A percentile compares a stretch with the other conserved stretches of the same genome.
Conservation (phyloP, 2,329 filamentous ascomycete genomes). For the Achaetomium macrosporum region DNA sequence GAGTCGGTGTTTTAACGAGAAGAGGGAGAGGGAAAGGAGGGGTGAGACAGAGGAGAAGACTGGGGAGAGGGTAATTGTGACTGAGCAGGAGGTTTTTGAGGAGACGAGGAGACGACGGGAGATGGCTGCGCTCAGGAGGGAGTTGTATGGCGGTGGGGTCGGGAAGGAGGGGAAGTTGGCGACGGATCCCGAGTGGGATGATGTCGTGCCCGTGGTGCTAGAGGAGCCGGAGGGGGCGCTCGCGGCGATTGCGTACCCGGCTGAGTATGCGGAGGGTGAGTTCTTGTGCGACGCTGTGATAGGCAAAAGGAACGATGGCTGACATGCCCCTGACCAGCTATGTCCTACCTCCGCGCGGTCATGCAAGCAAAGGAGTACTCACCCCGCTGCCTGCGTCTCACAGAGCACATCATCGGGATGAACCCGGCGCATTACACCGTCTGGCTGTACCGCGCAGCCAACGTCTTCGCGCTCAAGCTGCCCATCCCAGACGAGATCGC, state of each 20-base stretch:
- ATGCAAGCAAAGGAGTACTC: slow-evolving; percentile 87
- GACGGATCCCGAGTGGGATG: slow-evolving; percentile 72
- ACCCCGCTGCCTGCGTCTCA: slow-evolving; percentile 70
- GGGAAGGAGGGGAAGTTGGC: slow-evolving; percentile 48
- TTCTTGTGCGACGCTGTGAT: background rate
- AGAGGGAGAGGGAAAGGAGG: slow-evolving; percentile 29
- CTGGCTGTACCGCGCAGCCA: slow-evolving; percentile 89
- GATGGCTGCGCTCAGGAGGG: slow-evolving; percentile 46
- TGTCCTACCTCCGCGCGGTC: slow-evolving; percentile 86
- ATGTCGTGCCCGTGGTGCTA: slow-evolving; percentile 75
- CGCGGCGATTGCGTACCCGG: slow-evolving; percentile 86
- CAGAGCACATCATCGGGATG: slow-evolving; percentile 82
- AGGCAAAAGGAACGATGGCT: background rate
- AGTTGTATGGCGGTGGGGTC: slow-evolving; percentile 46
- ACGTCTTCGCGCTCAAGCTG: slow-evolving; percentile 61
- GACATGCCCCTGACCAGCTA: slow-evolving; percentile 45
- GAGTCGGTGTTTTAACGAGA: slow-evolving; percentile 40
- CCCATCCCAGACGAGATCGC: slow-evolving; percentile 65
- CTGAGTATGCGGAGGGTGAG: slow-evolving; percentile 76
- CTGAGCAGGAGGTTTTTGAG: slow-evolving; percentile 37
- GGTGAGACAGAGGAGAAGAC: slow-evolving; percentile 16
- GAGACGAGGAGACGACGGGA: slow-evolving; percentile 44
- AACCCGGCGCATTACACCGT: slow-evolving; percentile 98
- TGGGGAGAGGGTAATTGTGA: slow-evolving; percentile 23
- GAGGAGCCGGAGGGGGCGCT: slow-evolving; percentile 79